phyloP scores from a whole-genome alignment of 345 rosid species.

The Eutrema japonicum region DNA sequence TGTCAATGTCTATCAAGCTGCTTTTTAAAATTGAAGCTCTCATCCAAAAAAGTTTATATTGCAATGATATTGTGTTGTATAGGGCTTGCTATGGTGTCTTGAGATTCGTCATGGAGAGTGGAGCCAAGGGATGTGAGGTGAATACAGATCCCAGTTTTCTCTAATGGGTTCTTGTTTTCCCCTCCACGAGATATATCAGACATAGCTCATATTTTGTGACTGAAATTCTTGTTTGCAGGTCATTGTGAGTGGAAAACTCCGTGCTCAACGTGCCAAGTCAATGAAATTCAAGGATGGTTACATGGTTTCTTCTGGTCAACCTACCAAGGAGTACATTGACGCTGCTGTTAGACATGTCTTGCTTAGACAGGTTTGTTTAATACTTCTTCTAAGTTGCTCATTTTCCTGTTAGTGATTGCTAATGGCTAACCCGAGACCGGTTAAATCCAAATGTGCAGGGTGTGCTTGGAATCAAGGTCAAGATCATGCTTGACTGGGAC shows the following conservation, averaged over 20 bases:
- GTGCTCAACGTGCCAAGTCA: constrained; percentile 79
- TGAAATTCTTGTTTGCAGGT: constrained; percentile 44
- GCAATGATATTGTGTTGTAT: background rate
- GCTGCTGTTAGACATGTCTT: constrained; percentile 78
- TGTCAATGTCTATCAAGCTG: too few relatives aligned
- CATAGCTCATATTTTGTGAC: background rate
- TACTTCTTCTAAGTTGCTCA: background rate
- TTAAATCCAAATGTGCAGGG: constrained; percentile 46
- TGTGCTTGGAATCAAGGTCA: constrained; percentile 75
- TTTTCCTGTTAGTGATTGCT: background rate
- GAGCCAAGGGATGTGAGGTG: constrained; percentile 87
- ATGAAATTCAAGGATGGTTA: constrained; percentile 94
- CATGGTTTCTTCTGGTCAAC: constrained; percentile 94
- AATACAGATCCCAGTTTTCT: background rate
- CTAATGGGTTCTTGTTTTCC: background rate
- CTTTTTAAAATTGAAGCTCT: background rate
- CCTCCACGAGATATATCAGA: background rate
- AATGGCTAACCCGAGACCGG: background rate
- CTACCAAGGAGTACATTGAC: constrained; percentile 81
- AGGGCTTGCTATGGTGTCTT: constrained; percentile 90
- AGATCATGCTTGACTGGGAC: constrained; percentile 80
- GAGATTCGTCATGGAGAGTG: constrained; percentile 80
- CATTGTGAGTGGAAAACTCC: constrained; percentile 73
- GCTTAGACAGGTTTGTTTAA: constrained; percentile 68
- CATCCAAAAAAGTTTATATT: background rate